Conservation (phyloP, 306 rosid species). For the Gastrolobium villosum region DNA sequence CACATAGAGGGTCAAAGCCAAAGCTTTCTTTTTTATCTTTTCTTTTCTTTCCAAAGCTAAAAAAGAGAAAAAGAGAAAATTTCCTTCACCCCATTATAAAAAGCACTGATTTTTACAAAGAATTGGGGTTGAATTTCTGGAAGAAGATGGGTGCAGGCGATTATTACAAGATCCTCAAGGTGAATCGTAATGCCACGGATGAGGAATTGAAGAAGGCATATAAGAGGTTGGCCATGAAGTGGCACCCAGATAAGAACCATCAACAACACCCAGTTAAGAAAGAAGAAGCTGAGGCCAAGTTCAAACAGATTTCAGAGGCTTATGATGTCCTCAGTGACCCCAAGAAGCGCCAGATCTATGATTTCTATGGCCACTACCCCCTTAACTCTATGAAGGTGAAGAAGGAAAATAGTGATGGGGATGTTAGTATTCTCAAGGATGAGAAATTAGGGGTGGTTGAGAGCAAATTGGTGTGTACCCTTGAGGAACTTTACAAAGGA, state of each 20-base stretch:
- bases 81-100: not conserved
- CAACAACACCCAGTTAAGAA: constrained; percentile 23
- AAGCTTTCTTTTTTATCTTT: not conserved
- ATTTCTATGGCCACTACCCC: constrained; percentile 32
- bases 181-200: constrained; percentile 34
- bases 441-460: constrained; percentile 42
- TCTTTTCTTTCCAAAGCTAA: not conserved
- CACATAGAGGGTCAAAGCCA: not conserved
- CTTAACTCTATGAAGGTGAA: not conserved
- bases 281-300: constrained; percentile 50
- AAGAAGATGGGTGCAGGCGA: constrained; percentile 35
- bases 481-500: constrained; percentile 80
- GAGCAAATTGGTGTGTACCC: constrained; percentile 62
- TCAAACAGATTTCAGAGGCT: constrained; percentile 50
- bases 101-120: not conserved
- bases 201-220: constrained; percentile 48
- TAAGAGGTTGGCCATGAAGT: constrained; percentile 43
- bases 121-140: constrained; percentile 6
- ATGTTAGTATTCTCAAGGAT: constrained; percentile 26
- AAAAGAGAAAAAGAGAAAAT: not conserved
- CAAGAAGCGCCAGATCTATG: constrained; percentile 51
- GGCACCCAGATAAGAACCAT: constrained; percentile 51
- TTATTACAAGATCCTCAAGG: constrained; percentile 48
- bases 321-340: constrained; percentile 45
- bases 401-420: constrained; percentile 14